phyloP scores from a whole-genome alignment of 352 stramenopile genomes.

The Phytophthora niederhauseri region DNA sequence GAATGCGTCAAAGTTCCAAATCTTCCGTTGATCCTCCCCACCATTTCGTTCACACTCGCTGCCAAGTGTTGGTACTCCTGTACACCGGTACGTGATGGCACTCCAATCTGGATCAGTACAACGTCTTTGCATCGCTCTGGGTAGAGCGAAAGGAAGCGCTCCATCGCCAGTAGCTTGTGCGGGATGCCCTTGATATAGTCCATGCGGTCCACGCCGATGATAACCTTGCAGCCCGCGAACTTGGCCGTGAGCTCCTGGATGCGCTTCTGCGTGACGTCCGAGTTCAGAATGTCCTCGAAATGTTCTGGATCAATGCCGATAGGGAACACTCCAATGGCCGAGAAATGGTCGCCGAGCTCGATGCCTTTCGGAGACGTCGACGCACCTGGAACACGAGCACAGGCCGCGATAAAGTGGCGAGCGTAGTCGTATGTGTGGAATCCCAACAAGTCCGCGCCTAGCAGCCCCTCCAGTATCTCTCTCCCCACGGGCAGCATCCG shows the following conservation, averaged over 20 bases:
- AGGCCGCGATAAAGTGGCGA: constrained; percentile 84
- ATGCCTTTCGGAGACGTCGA: constrained; percentile 82
- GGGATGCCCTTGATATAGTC: constrained; percentile 92
- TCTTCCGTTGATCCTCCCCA: constrained; percentile 88
- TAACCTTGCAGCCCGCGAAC: constrained; percentile 79
- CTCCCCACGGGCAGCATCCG: constrained; percentile 79
- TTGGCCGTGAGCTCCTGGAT: constrained; percentile 65
- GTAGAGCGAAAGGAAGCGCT: constrained; percentile 82
- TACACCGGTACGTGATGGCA: constrained; percentile 87
- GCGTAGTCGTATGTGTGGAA: constrained; percentile 92
- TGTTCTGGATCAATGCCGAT: constrained; percentile 89
- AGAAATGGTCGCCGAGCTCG: constrained; percentile 83
- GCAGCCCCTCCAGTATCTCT: constrained; percentile 79
- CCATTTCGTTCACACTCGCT: constrained; percentile 88
- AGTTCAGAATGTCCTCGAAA: constrained; percentile 69
- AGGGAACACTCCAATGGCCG: constrained; percentile 79
- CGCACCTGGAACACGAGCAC: constrained; percentile 72
- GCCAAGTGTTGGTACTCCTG: constrained; percentile 86
- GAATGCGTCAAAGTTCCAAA: constrained; percentile 88
- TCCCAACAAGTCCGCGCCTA: constrained; percentile 80
- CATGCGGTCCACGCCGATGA: constrained; percentile 88
- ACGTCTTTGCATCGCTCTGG: constrained; percentile 92
- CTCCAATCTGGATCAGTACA: constrained; percentile 94
- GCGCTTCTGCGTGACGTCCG: constrained; percentile 55
- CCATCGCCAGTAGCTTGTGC: constrained; percentile 86